Conservation (phyloP, 2,329 filamentous ascomycete species). For the Parascedosporium putredinis region DNA sequence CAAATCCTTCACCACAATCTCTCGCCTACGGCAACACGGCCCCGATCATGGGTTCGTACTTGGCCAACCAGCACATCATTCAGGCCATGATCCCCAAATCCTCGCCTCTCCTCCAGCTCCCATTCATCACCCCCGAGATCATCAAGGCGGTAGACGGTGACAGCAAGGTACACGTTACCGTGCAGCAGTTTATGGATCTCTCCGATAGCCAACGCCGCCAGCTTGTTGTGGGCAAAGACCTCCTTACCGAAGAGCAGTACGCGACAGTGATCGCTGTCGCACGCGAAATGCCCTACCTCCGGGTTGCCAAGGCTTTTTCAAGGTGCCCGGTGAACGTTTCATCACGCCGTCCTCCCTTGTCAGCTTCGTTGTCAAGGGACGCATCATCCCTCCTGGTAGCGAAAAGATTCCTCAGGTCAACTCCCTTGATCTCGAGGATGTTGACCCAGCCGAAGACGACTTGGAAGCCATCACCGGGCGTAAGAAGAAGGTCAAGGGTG, state of each 20-base stretch:
- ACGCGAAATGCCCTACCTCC: slow-evolving; percentile 71
- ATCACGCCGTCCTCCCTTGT: slow-evolving; percentile 90
- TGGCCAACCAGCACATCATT: slow-evolving; percentile 73
- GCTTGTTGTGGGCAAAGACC: slow-evolving; percentile 57
- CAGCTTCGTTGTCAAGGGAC: slow-evolving; percentile 88
- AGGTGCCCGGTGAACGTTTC: slow-evolving; percentile 87
- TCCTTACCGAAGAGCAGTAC: slow-evolving; percentile 70
- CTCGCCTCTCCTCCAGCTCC: slow-evolving; percentile 85
- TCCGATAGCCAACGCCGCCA: slow-evolving; percentile 63
- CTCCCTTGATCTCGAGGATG: slow-evolving; percentile 73
- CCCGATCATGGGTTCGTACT: slow-evolving; percentile 74
- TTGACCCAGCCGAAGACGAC: slow-evolving; percentile 88
- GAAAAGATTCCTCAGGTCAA: slow-evolving; percentile 64
- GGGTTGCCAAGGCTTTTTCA: slow-evolving; percentile 96
- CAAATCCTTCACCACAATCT: slow-evolving; percentile 76
- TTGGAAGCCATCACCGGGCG: slow-evolving; percentile 74
- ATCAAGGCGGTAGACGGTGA: slow-evolving; percentile 62
- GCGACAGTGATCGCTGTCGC: slow-evolving; percentile 64
- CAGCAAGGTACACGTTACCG: slow-evolving; percentile 61
- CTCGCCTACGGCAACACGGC: slow-evolving; percentile 77
- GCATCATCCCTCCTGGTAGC: slow-evolving; percentile 80
- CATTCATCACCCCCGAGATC: slow-evolving; percentile 64
- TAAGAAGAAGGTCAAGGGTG: slow-evolving; percentile 54
- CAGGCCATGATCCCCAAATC: slow-evolving; percentile 77
- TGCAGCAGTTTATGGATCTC: slow-evolving; percentile 84